Base-by-base conservation (phyloP, 306 rosid genomes). In the Comarum palustre region DNA sequence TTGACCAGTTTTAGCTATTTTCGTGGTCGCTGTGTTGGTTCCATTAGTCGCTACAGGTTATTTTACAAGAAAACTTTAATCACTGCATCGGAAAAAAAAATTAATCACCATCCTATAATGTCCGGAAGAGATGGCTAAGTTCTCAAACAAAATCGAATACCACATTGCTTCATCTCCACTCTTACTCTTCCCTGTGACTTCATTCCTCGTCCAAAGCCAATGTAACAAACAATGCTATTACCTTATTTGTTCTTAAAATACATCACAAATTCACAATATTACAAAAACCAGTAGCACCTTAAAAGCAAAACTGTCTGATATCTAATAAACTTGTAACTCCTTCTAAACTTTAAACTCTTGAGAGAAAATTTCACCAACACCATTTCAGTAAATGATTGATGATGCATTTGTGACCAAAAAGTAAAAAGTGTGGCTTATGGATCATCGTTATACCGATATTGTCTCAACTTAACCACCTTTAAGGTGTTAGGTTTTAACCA, bases 371-470 rank as follows among this genome's bases (percentile, higher is more conserved):
- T 27, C 38, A 20, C 32, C 2, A 69, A 69, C 47, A 34, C 20
- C 50, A 69, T 15, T n/a, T 22, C 63, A 32, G 41, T 50, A n/a
- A 16, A 70, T 51, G 63, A 22, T 31, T 22, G 22, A 20, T 13
- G 24, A 20, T 22, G 25, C 67, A 52, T 29, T 51, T 75, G 43
- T 31, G 27, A 66, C 55, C 66, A 55, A 54, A n/a, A n/a, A n/a
- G n/a, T n/a, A n/a, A n/a, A n/a, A n/a, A n/a, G n/a, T n/a, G n/a
- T n/a, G n/a, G n/a, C n/a, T n/a, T n/a, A n/a, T n/a, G n/a, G n/a
- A n/a, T n/a, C n/a, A n/a, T n/a, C n/a, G n/a, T n/a, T n/a, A n/a
- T n/a, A n/a, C n/a, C n/a, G n/a, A n/a, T n/a, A n/a, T n/a, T n/a
- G n/a, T n/a, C n/a, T n/a, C n/a, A n/a, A n/a, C n/a, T n/a, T n/a